Evolutionary conservation across 306 rosid genomes (phyloP).

Genomic region (Carpinus fangiana): DNA sequence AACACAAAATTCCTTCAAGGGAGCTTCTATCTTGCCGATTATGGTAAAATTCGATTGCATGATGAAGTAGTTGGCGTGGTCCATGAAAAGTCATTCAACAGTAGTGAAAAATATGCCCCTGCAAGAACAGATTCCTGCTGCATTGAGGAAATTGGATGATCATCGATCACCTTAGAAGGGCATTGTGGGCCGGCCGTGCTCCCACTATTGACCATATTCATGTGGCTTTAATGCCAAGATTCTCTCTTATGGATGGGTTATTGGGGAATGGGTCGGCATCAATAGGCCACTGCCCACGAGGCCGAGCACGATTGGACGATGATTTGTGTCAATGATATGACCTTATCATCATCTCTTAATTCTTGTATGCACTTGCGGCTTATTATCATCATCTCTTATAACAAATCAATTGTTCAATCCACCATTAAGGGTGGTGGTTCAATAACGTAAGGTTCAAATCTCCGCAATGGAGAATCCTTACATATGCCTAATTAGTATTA

Average conservation of each 20-base stretch:
- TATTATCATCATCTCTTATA: too few relatives aligned
- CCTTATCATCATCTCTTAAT: too few relatives aligned
- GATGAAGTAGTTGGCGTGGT: constrained; percentile 25
- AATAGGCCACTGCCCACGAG: neutral
- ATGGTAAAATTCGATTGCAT: constrained; percentile 28
- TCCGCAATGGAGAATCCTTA: too few relatives aligned
- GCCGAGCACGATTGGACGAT: too few relatives aligned
- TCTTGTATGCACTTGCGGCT: too few relatives aligned
- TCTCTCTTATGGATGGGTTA: constrained; percentile 31
- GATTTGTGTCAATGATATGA: too few relatives aligned
- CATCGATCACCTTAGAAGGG: neutral
- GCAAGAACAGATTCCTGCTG: constrained; percentile 17
- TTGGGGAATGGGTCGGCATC: neutral
- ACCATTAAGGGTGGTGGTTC: too few relatives aligned
- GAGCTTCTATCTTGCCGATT: constrained; percentile 36
- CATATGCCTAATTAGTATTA: too few relatives aligned
- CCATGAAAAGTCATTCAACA: constrained; percentile 30
- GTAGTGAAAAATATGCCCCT: neutral
- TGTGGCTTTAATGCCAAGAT: constrained; percentile 23
- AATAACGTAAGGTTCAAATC: too few relatives aligned
- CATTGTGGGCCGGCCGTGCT: neutral
- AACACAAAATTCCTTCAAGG: constrained; percentile 33
- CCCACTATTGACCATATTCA: neutral
- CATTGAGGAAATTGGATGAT: constrained; percentile 9
- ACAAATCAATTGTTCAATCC: too few relatives aligned